Percentiles rank a stretch among this genome's conserved stretches.
Evolutionary conservation across 2,329 filamentous ascomycete species (phyloP).

Genomic region (Didymella exigua): DNA sequence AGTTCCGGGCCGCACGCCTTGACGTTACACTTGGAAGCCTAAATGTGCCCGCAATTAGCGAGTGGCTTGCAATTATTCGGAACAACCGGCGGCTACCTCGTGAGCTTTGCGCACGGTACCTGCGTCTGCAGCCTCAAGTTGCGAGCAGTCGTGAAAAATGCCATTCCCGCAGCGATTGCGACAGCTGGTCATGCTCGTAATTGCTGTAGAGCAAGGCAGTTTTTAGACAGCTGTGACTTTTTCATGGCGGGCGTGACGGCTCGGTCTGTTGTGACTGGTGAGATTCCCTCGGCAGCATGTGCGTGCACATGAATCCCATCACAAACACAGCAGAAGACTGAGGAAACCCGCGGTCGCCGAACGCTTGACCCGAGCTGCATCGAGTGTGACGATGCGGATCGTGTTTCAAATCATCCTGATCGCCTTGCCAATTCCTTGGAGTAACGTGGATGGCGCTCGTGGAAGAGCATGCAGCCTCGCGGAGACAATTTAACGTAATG

Average conservation of each 20-base stretch:
- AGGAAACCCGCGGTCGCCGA: conserved; percentile 7
- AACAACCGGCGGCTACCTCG: neutral
- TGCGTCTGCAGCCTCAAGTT: conserved; percentile 5
- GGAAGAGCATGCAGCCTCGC: too few species aligned
- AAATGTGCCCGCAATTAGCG: neutral
- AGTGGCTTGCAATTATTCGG: conserved; percentile 3
- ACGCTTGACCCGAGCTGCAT: neutral
- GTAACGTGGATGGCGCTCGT: neutral
- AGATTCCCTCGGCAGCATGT: conserved; percentile 38
- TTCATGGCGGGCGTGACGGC: conserved; percentile 18
- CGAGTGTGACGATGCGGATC: neutral
- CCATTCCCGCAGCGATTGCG: neutral
- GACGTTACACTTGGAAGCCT: conserved; percentile 17
- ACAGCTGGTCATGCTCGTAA: neutral
- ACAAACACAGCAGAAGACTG: conserved; percentile 1
- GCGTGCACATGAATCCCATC: conserved; percentile 12
- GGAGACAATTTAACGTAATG: conserved; percentile 2
- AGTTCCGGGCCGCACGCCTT: conserved; percentile 20
- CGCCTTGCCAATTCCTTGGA: neutral
- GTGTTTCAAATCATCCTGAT: neutral
- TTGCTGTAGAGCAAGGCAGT: neutral
- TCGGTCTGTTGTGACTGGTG: conserved; percentile 15
- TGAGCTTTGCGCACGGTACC: conserved; percentile 8
- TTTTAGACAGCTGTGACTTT: conserved; percentile 12
- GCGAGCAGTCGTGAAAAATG: neutral